Percentiles rank a stretch among this genome's conserved stretches.
Conservation (phyloP, 179 eudicot genomes). For the Silene noctiflora region DNA sequence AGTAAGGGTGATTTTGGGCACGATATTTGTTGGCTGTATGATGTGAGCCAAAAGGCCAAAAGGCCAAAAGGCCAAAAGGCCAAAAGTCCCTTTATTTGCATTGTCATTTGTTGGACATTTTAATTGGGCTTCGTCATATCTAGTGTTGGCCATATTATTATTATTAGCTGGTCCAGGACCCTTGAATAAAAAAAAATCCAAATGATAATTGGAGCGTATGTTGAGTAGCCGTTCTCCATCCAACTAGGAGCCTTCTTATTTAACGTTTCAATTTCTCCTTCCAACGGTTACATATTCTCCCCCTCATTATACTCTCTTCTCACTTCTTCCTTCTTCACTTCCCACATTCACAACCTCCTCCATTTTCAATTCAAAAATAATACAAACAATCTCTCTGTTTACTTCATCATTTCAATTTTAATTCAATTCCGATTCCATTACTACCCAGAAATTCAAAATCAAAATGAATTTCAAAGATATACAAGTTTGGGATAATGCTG, state of each 20-base stretch:
- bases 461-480: conserved; percentile 44
- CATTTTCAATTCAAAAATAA: too few relatives aligned
- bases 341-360: background rate
- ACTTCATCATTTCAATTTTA: background rate
- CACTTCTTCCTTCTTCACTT: background rate
- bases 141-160: background rate
- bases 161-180: background rate
- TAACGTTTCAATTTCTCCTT: conserved; percentile 28
- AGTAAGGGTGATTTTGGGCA: too few relatives aligned
- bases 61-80: too few relatives aligned
- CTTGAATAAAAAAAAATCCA: background rate
- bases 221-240: conserved; percentile 21
- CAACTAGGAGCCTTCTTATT: conserved; percentile 28
- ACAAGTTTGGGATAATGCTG: conserved; percentile 75
- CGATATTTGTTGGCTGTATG: too few relatives aligned
- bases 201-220: conserved; percentile 35
- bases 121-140: background rate
- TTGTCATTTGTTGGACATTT: background rate
- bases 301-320: background rate
- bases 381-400: too few relatives aligned
- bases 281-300: conserved; percentile 30
- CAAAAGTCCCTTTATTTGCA: background rate
- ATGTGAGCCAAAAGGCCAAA: too few relatives aligned
- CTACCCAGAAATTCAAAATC: conserved; percentile 27
- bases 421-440: background rate